Evolutionary conservation across 1,284 basidiomycete species (phyloP), one percentile per base, ranked within the genome.

Genomic region (Schizophyllum amplum): DNA sequence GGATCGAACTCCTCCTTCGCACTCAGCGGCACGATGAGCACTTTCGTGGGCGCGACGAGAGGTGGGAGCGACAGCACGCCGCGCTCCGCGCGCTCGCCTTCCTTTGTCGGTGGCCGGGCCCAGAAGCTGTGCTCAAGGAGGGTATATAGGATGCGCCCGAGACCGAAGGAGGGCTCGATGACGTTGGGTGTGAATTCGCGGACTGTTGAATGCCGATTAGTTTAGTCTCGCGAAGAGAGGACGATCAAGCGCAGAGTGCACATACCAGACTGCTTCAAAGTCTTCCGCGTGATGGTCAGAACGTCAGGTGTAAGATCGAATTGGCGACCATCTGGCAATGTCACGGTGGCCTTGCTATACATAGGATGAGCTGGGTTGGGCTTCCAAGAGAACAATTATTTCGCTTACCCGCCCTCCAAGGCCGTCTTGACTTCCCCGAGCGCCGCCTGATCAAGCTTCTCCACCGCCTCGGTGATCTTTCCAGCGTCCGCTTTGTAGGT

Each of bases 151-250:
- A 99, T 98, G 59, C 96, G 92, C 58, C 96, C 96, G 65, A 99
- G 86, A 65, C 97, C 96, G 72, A 98, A 98, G 20, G 97, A 99
- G 24, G 96, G 96, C 72, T 98, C 96, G 69, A 98, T 97, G 71
- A 99, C 96, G 74, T 98, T 98, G 52, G 96, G 96, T 52, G 86
- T 93, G 72, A 84, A 98, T 73, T 98, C 95, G 65, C 96, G 91
- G 62, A 94, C 94, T 92, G 67, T 42, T 62, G 52, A 58, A 59
- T 60, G 54, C 53, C 17, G 5, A 46, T 46, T 11, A 46, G 42
- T 59, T n/a, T n/a, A n/a, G n/a, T n/a, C n/a, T n/a, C n/a, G n/a
- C n/a, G 25, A 24, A 50, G 7, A 48, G 25, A 52, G 48, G 23
- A 52, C n/a, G 42, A 51, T 24, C 47, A 47, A 51, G 13, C 13